Percentiles rank a stretch among this genome's conserved stretches.
phyloP scores from a whole-genome alignment of 1,284 basidiomycete species.

The Pyrrhoderma lamaoense region DNA sequence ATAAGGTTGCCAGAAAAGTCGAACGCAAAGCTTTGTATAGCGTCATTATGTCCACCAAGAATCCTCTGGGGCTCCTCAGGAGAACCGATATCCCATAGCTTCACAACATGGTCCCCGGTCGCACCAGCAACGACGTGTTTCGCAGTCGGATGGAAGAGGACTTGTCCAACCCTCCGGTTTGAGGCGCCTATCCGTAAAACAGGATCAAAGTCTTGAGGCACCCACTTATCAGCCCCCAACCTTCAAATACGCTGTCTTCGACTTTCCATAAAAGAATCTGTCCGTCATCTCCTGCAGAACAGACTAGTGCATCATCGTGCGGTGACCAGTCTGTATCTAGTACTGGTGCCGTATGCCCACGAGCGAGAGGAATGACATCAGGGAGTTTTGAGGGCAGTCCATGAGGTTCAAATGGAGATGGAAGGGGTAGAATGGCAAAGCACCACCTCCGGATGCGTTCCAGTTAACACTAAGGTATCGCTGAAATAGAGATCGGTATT shows the following conservation, averaged over 20 bases:
- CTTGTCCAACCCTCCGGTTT: conserved; percentile 87
- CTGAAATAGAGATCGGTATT: conserved; percentile 29
- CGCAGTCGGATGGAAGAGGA: conserved; percentile 91
- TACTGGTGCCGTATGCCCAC: conserved; percentile 79
- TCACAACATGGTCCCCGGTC: conserved; percentile 84
- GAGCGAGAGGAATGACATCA: conserved; percentile 87
- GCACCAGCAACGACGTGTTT: conserved; percentile 82
- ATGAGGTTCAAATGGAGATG: conserved; percentile 58
- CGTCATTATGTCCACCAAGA: conserved; percentile 77
- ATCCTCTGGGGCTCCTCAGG: conserved; percentile 56
- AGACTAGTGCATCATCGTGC: conserved; percentile 86
- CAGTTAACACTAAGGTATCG: conserved; percentile 90
- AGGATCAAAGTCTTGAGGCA: conserved; percentile 79
- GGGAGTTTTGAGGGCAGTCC: conserved; percentile 77
- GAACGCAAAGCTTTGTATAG: conserved; percentile 84
- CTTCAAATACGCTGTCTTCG: conserved; percentile 62
- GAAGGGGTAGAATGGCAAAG: conserved; percentile 89
- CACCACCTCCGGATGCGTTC: conserved; percentile 93
- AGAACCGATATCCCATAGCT: conserved; percentile 84
- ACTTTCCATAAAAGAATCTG: conserved; percentile 90
- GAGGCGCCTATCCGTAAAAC: conserved; percentile 67
- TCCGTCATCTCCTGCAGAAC: conserved; percentile 90
- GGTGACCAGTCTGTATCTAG: conserved; percentile 97
- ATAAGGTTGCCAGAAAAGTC: conserved; percentile 76
- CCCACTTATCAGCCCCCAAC: conserved; percentile 86